phyloP scores from a whole-genome alignment of 2,329 filamentous ascomycete species.

The Epichloe gansuensis region DNA sequence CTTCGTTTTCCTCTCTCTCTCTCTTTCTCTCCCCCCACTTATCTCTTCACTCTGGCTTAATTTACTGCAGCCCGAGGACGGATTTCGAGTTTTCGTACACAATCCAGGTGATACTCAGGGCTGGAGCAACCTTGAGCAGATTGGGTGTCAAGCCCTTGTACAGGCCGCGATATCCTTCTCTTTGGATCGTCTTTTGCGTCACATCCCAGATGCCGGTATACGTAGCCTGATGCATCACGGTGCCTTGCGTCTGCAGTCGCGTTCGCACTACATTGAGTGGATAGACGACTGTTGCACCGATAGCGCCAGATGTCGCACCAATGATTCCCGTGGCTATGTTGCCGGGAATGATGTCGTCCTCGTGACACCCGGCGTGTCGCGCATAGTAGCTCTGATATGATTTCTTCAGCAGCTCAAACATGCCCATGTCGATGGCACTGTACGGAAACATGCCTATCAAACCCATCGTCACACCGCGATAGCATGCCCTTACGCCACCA shows the following conservation, averaged over 20 bases:
- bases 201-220: conserved; percentile 91
- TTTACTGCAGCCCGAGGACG: conserved; percentile 41
- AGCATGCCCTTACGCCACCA: conserved; percentile 65
- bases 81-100: conserved; percentile 86
- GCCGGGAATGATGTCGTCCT: conserved; percentile 71
- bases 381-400: conserved; percentile 60
- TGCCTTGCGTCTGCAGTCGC: conserved; percentile 86
- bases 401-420: conserved; percentile 85
- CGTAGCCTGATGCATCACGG: conserved; percentile 75
- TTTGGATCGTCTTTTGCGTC: conserved; percentile 65
- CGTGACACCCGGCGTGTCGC: conserved; percentile 54
- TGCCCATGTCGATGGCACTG: conserved; percentile 89
- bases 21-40: neutral
- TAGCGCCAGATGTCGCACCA: conserved; percentile 80
- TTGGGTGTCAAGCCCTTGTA: conserved; percentile 96
- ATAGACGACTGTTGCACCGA: conserved; percentile 89
- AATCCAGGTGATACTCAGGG: conserved; percentile 89
- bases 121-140: conserved; percentile 87
- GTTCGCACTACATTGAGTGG: conserved; percentile 90
- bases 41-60: neutral
- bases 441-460: conserved; percentile 96
- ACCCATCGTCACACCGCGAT: conserved; percentile 88
- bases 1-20: neutral
- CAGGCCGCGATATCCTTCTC: conserved; percentile 73
- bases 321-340: conserved; percentile 81